These are phyloP conservation scores for Kitagawia praeruptora DNA, from an alignment of 129 eudicot genomes.

Conservation along the genomic window DNA sequence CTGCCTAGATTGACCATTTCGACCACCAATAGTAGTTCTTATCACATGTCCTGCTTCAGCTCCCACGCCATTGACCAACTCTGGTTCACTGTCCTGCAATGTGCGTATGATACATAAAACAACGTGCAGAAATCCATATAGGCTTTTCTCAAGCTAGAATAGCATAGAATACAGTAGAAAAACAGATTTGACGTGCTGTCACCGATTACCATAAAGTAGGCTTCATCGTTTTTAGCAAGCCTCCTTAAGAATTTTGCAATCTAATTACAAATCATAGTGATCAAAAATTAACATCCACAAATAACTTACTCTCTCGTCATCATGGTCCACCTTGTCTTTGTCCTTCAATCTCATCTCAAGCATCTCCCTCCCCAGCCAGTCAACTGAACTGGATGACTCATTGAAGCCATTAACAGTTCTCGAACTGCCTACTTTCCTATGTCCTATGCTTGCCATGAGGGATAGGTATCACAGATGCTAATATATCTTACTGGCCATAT, in stretches of 20 bases:
- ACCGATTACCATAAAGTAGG: background rate
- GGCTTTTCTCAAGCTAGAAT: background rate
- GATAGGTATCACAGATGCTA: constrained; percentile 21
- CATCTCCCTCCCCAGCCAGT: constrained; percentile 87
- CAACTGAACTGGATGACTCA: constrained; percentile 76
- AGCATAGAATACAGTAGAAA: background rate
- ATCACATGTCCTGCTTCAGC: constrained; percentile 94
- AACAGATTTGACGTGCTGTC: background rate
- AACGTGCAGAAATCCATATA: background rate
- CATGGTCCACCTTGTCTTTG: constrained; percentile 46
- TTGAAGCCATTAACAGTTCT: constrained; percentile 61
- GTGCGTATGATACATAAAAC: background rate
- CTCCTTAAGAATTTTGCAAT: background rate
- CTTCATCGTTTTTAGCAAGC: background rate
- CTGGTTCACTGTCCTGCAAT: constrained; percentile 92
- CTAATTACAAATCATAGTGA: background rate
- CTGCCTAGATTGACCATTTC: constrained; percentile 92
- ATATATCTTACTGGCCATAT: constrained; percentile 19
- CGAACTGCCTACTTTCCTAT: constrained; percentile 86
- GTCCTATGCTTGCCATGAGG: constrained; percentile 71
- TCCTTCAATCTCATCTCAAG: constrained; percentile 83
- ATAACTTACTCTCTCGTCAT: constrained; percentile 73
- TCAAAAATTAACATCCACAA: background rate
- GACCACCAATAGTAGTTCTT: constrained; percentile 83
- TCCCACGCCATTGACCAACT: constrained; percentile 73